These are phyloP conservation scores for Litchi chinensis DNA, from an alignment of 345 rosid species.

Conservation along the genomic window DNA sequence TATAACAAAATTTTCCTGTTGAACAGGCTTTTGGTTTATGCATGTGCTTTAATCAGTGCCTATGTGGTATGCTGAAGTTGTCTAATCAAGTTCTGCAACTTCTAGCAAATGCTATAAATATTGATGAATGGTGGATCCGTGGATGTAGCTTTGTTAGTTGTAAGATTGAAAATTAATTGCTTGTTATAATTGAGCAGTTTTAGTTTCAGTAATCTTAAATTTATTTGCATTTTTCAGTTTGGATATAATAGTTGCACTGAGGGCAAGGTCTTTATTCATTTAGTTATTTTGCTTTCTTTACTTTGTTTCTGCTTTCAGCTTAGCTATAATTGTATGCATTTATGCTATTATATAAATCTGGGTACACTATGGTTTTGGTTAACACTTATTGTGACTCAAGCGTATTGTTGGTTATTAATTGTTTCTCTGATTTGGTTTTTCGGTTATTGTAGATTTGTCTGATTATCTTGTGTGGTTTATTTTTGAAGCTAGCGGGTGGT, in stretches of 20 bases:
- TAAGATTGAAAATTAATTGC: not conserved
- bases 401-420: not conserved
- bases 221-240: not conserved
- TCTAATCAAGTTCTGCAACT: constrained; percentile 6
- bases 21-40: not conserved
- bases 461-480: not conserved
- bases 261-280: not conserved
- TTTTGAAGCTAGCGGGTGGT: constrained; percentile 6
- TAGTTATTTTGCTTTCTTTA: not conserved
- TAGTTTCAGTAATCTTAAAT: not conserved
- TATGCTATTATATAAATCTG: not conserved
- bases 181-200: not conserved
- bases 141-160: not conserved
- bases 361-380: not conserved
- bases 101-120: not conserved
- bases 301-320: constrained; percentile 5
- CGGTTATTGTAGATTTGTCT: constrained; percentile 1
- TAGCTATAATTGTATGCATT: not conserved
- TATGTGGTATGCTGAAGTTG: not conserved
- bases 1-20: not conserved
- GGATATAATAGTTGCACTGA: not conserved
- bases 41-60: not conserved
- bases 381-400: not conserved
- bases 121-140: not conserved
- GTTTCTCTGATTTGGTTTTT: not conserved